Base-by-base conservation (phyloP, 208 protist genomes). In the Endotrypanum monterogeii region DNA sequence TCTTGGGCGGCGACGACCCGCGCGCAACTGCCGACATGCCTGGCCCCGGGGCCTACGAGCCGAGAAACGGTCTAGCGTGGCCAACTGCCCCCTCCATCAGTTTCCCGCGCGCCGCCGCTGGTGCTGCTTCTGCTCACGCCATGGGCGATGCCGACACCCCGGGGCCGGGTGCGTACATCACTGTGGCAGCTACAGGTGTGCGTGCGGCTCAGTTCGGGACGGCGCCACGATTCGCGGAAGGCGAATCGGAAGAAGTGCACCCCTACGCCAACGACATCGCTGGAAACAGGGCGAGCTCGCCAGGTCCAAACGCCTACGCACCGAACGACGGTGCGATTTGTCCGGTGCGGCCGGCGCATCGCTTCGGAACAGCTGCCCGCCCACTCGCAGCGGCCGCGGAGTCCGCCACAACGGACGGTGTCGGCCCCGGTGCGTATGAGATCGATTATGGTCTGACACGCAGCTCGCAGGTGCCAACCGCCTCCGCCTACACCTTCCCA, bases 361-460 rank as follows among this genome's bases (percentile, higher is more conserved):
- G 73, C 51, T 78, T 83, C 46, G 73, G 62, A 54, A 79, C 69
- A n/a, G 57, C 78, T 3, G 50, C 46, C 46, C 73, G 73, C 50
- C 32, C 25, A 35, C 7, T 35, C 35, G 20, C 20, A 12, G n/a
- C n/a, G 3, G 11, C 20, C 12, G 1, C 11, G 52, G 65, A 11
- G 55, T 51, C 35, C 30, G 71, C 51, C 6, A 56, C 55, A 20
- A 11, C 30, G 35, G 62, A 46, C 41, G 73, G 71, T n/a, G 73
- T 82, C 16, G 88, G 88, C 16, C 88, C 88, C 20, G 88, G 88
- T n/a, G 72, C 88, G 54, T 89, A 89, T 70, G 77, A 84, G 32
- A 41, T 83, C 9, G 48, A 28, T 9, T 20, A 41, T 18, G 72
- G 61, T 0, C 30, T 71, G 18, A 68, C 63, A 12, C 68, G 51